Percentiles rank a stretch among this genome's conserved stretches.
Conservation (phyloP, 345 rosid species). For the Eucalyptus virginea region DNA sequence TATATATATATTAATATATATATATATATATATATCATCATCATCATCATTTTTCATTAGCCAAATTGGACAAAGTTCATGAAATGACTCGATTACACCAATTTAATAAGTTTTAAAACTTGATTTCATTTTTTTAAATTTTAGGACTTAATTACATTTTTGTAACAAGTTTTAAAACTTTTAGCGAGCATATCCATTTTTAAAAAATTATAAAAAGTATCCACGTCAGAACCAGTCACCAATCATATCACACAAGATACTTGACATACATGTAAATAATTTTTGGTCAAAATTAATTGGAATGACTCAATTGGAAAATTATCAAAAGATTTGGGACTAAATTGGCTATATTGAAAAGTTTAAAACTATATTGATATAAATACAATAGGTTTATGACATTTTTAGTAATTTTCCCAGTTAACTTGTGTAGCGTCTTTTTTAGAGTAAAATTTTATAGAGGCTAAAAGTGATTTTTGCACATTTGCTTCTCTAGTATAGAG, state of each 20-base stretch:
- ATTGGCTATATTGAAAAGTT: neutral
- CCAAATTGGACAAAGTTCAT: rapidly evolving
- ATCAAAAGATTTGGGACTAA: rapidly evolving
- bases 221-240: rapidly evolving
- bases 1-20: too few relatives aligned
- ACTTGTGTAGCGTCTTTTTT: neutral
- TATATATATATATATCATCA: too few relatives aligned
- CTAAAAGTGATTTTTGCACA: neutral
- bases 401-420: neutral
- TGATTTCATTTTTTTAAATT: too few relatives aligned
- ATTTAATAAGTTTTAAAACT: too few relatives aligned
- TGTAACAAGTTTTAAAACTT: too few relatives aligned
- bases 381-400: neutral
- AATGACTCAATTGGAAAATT: neutral
- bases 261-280: rapidly evolving
- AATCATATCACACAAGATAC: rapidly evolving
- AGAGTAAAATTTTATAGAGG: neutral
- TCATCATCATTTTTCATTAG: too few relatives aligned
- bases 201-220: too few relatives aligned
- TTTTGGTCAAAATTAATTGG: neutral
- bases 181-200: too few relatives aligned
- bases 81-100: rapidly evolving
- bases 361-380: neutral
- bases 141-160: rapidly evolving
- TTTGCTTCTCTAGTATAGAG: neutral